Evolutionary conservation across 768 basidiomycete species (phyloP).

Genomic region (Mycena crocata): DNA sequence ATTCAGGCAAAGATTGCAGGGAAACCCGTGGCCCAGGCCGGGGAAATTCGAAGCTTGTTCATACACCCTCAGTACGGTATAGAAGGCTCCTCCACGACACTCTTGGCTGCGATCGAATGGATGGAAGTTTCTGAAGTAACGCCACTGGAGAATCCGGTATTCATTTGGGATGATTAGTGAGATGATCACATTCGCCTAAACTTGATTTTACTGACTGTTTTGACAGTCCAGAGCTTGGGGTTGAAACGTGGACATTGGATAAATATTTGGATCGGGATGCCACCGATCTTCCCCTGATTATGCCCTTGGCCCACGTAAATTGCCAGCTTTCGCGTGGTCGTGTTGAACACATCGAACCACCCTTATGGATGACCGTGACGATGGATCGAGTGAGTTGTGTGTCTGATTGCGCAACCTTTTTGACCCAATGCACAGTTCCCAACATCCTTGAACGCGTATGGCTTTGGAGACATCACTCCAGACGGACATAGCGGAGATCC

Average conservation of each 20-base stretch:
- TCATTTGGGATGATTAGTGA: constrained; percentile 36
- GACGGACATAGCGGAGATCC: no score
- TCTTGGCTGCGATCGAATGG: constrained; percentile 19
- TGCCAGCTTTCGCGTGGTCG: constrained; percentile 32
- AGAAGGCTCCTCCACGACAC: background rate
- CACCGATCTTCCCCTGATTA: constrained; percentile 19
- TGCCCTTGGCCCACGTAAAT: constrained; percentile 28
- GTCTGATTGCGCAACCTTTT: background rate
- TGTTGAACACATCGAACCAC: constrained; percentile 17
- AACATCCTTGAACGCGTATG: constrained; percentile 3
- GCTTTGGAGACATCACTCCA: constrained; percentile 7
- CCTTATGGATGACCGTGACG: constrained; percentile 36
- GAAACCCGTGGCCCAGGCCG: constrained; percentile 15
- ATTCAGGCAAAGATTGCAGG: constrained; percentile 16
- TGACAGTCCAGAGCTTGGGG: constrained; percentile 36
- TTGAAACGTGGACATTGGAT: constrained; percentile 30
- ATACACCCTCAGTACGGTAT: constrained; percentile 28
- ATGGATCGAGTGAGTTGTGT: constrained; percentile 24
- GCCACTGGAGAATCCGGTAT: constrained; percentile 9
- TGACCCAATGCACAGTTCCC: background rate
- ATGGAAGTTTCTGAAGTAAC: constrained; percentile 3
- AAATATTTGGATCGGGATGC: constrained; percentile 6
- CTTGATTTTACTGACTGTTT: background rate
- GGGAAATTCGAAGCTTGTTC: constrained; percentile 33
- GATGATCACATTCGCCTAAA: background rate